Evolutionary conservation across 2,329 filamentous ascomycete species (phyloP).

Genomic region (Domatiomyces globalis): DNA sequence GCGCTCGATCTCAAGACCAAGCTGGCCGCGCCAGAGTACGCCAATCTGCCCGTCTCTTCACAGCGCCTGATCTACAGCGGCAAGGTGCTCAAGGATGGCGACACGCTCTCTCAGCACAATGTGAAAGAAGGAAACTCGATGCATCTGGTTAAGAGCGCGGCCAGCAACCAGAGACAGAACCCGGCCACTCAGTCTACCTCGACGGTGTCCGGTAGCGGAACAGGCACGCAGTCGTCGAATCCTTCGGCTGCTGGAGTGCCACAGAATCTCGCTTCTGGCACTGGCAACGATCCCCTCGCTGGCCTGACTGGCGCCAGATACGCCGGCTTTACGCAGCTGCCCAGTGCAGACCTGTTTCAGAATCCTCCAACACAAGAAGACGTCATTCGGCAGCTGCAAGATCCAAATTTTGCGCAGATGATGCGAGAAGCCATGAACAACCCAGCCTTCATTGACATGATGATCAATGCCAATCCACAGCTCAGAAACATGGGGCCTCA

Average conservation of each 20-base stretch:
- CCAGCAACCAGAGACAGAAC: conserved; percentile 59
- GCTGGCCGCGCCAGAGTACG: conserved; percentile 65
- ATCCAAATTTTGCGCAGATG: conserved; percentile 71
- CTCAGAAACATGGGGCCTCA: conserved; percentile 55
- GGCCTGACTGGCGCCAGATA: conserved; percentile 86
- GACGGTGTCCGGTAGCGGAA: conserved; percentile 21
- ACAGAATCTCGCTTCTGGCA: conserved; percentile 35
- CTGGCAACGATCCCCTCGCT: conserved; percentile 75
- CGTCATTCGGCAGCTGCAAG: conserved; percentile 70
- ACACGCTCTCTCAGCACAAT: conserved; percentile 74
- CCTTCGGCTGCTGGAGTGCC: conserved; percentile 27
- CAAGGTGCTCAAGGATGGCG: conserved; percentile 87
- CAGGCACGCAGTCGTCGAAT: conserved; percentile 14
- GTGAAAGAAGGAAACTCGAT: conserved; percentile 93
- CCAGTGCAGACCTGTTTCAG: conserved; percentile 82
- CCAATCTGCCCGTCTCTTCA: conserved; percentile 72
- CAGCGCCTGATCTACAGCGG: conserved; percentile 97
- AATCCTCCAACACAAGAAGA: conserved; percentile 71
- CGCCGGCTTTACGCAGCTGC: conserved; percentile 79
- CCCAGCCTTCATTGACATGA: conserved; percentile 84
- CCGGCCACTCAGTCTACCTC: conserved; percentile 37
- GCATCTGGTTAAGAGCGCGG: conserved; percentile 90
- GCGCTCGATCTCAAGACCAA: conserved; percentile 82
- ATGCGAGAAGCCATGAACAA: conserved; percentile 95
- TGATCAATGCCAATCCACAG: conserved; percentile 84